Evolutionary conservation across 1,284 basidiomycete species (phyloP).

Genomic region (Stygiomarasmius scandens): DNA sequence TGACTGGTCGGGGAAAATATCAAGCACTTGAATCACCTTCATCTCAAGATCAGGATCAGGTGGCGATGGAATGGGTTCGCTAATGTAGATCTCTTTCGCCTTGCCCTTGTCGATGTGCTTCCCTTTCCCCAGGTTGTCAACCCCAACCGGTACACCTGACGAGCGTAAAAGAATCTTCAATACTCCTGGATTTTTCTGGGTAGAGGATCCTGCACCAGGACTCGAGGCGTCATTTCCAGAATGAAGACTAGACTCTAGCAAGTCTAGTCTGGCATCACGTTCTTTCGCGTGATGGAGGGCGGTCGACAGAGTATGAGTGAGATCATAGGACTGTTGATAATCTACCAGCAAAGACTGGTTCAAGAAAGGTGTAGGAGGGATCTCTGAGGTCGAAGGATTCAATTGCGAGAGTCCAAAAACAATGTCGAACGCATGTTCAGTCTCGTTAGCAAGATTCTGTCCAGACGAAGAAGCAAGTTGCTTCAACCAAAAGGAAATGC

Average conservation of each 20-base stretch:
- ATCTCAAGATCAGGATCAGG: slow-evolving; percentile 51
- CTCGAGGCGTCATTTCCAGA: slow-evolving; percentile 33
- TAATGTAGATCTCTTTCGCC: slow-evolving; percentile 26
- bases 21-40: slow-evolving; percentile 66
- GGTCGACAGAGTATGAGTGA: slow-evolving; percentile 50
- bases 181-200: slow-evolving; percentile 49
- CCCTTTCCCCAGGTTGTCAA: slow-evolving; percentile 40
- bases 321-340: slow-evolving; percentile 67
- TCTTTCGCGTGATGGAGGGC: slow-evolving; percentile 46
- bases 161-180: slow-evolving; percentile 64
- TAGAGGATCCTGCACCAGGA: slow-evolving; percentile 12
- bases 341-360: slow-evolving; percentile 67
- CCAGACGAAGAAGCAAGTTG: slow-evolving; percentile 48
- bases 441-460: slow-evolving; percentile 42
- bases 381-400: slow-evolving; percentile 30
- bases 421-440: slow-evolving; percentile 58
- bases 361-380: slow-evolving; percentile 56
- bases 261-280: slow-evolving; percentile 59
- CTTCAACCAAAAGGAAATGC: slow-evolving; percentile 52
- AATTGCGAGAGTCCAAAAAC: slow-evolving; percentile 60
- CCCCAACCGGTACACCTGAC: slow-evolving; percentile 53
- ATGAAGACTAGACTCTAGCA: slow-evolving; percentile 54
- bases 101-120: slow-evolving; percentile 39
- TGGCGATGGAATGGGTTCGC: neutral
- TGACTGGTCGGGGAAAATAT: slow-evolving; percentile 66